phyloP scores from a whole-genome alignment of 2,329 filamentous ascomycete species.

The Alternaria gaisen region DNA sequence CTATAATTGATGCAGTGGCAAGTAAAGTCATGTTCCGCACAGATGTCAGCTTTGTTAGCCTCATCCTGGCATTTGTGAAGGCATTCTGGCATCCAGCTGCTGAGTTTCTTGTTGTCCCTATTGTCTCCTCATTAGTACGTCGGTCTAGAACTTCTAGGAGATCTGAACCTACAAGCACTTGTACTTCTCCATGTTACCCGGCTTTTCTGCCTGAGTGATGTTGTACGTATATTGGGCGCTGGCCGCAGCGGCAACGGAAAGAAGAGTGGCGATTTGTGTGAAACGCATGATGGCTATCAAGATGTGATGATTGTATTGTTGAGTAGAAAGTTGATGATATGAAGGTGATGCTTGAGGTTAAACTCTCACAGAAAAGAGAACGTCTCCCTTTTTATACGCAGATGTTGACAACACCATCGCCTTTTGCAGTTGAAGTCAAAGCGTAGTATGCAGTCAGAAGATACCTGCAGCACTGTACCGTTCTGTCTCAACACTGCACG shows the following conservation, averaged over 20 bases:
- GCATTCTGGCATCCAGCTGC: conserved; percentile 20
- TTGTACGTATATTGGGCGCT: conserved; percentile 35
- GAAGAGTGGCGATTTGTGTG: conserved; percentile 4
- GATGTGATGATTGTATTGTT: not conserved
- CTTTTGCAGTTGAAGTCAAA: not conserved
- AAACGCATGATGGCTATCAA: conserved; percentile 8
- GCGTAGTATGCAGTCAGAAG: not conserved
- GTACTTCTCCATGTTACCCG: conserved; percentile 34
- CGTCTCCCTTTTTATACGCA: not conserved
- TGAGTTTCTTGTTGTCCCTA: conserved; percentile 28
- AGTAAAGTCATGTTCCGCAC: conserved; percentile 32
- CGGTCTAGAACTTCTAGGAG: not conserved
- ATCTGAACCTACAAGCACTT: conserved; percentile 30
- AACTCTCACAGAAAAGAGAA: not conserved
- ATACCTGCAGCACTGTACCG: conserved; percentile 1
- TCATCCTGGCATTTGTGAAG: conserved; percentile 27
- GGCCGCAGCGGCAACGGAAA: conserved; percentile 8
- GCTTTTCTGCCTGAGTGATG: conserved; percentile 25
- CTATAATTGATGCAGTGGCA: conserved; percentile 36
- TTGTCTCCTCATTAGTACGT: not conserved
- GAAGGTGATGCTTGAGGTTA: not conserved
- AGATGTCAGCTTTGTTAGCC: conserved; percentile 32
- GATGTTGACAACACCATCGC: not conserved
- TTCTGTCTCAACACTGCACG: conserved; percentile 6
- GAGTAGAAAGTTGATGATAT: not conserved